Percentiles rank a stretch among this genome's conserved stretches.
phyloP scores from a whole-genome alignment of 139 green algal species.

The Tetratostichococcus sp. region DNA sequence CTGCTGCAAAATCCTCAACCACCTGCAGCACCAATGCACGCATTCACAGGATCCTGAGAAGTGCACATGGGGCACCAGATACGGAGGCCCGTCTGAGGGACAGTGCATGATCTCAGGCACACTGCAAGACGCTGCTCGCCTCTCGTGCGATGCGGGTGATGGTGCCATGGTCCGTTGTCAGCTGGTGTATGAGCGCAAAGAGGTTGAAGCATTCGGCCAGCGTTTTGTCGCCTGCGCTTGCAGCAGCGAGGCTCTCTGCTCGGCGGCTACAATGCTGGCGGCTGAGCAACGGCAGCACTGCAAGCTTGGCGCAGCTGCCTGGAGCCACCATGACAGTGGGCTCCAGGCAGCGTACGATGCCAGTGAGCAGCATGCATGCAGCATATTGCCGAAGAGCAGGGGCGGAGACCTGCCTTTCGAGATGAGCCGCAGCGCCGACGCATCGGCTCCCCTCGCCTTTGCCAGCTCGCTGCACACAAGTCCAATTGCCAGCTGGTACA shows the following conservation, averaged over 20 bases:
- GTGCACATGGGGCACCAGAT: too few species aligned
- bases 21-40: conserved; percentile 15
- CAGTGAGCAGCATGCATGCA: too few species aligned
- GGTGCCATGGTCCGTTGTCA: conserved; percentile 56
- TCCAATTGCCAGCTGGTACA: too few species aligned
- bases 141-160: conserved; percentile 67
- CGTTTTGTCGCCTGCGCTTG: conserved; percentile 27
- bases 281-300: too few species aligned
- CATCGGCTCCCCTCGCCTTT: conserved; percentile 24
- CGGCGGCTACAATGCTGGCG: too few species aligned
- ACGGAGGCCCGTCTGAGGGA: conserved; percentile 14
- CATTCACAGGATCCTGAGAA: neutral
- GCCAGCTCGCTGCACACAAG: conserved; percentile 33
- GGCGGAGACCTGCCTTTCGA: neutral
- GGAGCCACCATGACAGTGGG: too few species aligned
- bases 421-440: neutral
- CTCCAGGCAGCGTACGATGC: too few species aligned
- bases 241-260: too few species aligned
- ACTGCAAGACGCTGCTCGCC: too few species aligned
- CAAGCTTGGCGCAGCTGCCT: too few species aligned
- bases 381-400: too few species aligned
- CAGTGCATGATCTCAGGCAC: too few species aligned
- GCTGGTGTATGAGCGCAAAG: conserved; percentile 72
- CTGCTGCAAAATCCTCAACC: conserved; percentile 46
- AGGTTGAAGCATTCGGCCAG: conserved; percentile 72